These are phyloP conservation scores for Candida pseudoglaebosa DNA, from an alignment of 805 yeast genomes.

Conservation along the genomic window DNA sequence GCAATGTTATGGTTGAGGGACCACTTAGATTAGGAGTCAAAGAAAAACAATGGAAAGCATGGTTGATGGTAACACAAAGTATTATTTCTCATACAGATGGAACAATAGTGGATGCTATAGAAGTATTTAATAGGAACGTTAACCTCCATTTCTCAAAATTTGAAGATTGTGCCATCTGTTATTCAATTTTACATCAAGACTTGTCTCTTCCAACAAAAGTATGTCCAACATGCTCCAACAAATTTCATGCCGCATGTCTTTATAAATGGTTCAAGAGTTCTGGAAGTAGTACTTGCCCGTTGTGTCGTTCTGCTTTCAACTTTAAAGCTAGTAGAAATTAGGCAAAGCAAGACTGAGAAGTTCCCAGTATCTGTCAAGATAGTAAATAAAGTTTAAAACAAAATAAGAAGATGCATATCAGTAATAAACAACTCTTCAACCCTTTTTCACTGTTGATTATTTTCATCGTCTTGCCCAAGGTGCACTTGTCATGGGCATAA, in stretches of 20 bases:
- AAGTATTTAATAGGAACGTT: constrained; percentile 68
- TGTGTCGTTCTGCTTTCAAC: constrained; percentile 72
- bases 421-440: no score
- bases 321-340: constrained; percentile 26
- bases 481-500: constrained; percentile 35
- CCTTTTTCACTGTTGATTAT: background rate
- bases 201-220: constrained; percentile 84
- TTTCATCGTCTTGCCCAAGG: constrained; percentile 32
- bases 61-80: constrained; percentile 89
- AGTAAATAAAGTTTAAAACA: no score
- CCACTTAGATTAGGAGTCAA: constrained; percentile 80
- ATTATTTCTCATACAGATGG: constrained; percentile 74
- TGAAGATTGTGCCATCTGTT: constrained; percentile 97
- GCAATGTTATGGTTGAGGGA: constrained; percentile 71
- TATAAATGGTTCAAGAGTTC: constrained; percentile 97
- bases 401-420: no score
- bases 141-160: constrained; percentile 86
- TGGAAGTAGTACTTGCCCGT: constrained; percentile 88
- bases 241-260: constrained; percentile 92
- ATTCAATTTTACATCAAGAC: constrained; percentile 85
- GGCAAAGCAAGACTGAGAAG: constrained; percentile 3
- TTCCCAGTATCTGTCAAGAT: background rate
- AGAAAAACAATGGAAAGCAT: constrained; percentile 90
- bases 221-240: constrained; percentile 88
- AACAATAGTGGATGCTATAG: constrained; percentile 63